Percentiles rank a stretch among this genome's conserved stretches.
These are phyloP conservation scores for Chytriomyces hyalinus DNA, from an alignment of 192 early-diverging fungal genomes.

Conservation along the genomic window DNA sequence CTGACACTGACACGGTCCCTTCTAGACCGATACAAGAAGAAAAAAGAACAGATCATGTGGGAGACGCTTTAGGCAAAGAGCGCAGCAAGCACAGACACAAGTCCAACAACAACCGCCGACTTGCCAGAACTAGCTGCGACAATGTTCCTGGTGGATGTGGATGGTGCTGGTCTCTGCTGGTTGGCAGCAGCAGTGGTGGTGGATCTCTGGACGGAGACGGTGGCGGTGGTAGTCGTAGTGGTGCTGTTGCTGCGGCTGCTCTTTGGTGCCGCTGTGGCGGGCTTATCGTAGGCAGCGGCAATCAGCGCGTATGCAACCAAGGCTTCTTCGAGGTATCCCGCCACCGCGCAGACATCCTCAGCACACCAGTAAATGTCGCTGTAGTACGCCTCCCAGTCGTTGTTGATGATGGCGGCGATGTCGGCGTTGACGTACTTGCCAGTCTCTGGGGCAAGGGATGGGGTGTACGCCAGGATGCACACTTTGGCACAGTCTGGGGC, in stretches of 20 bases:
- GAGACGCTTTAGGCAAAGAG: too few relatives aligned
- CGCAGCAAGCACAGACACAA: background rate
- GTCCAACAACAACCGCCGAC: background rate
- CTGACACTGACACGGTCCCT: too few relatives aligned
- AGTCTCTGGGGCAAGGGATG: conserved; percentile 32
- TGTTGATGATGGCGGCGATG: conserved; percentile 17
- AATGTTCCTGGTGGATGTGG: background rate
- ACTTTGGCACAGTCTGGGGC: too few relatives aligned
- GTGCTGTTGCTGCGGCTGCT: background rate
- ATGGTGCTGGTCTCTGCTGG: background rate
- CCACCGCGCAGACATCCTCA: conserved; percentile 3
- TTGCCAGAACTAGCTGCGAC: background rate
- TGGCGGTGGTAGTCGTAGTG: too few relatives aligned
- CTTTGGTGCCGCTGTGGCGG: conserved; percentile 22
- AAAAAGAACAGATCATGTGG: too few relatives aligned
- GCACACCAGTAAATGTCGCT: conserved; percentile 11
- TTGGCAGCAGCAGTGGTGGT: background rate
- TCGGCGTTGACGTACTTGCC: conserved; percentile 27
- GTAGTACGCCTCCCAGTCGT: conserved; percentile 35
- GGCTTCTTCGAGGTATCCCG: conserved; percentile 15
- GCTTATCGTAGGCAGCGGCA: conserved; percentile 27
- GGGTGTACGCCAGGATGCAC: conserved; percentile 12
- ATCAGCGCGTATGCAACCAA: conserved; percentile 29
- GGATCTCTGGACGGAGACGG: background rate
- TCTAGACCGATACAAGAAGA: too few relatives aligned